These are phyloP conservation scores for Sedum album DNA, from an alignment of 164 flowering plant genomes.

Conservation along the genomic window DNA sequence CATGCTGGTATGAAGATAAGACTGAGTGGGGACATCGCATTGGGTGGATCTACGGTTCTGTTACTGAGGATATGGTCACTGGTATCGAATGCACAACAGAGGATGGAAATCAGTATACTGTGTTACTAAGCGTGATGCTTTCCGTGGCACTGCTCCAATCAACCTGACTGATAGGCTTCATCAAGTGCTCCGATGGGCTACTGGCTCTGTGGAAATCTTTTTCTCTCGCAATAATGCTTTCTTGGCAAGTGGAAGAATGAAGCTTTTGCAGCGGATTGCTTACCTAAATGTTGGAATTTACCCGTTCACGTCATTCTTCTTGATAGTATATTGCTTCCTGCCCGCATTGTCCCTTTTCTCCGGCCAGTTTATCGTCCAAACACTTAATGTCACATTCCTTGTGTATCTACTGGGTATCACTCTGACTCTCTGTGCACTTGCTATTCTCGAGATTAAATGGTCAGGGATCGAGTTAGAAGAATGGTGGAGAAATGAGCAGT, in stretches of 20 bases:
- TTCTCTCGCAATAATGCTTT: constrained; percentile 82
- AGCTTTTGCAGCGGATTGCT: constrained; percentile 58
- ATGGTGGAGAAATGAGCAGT: constrained; percentile 53
- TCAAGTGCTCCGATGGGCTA: constrained; percentile 93
- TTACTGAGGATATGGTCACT: constrained; percentile 80
- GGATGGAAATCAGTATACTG: constrained; percentile 86
- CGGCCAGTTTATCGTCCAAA: constrained; percentile 68
- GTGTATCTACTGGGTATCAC: constrained; percentile 58
- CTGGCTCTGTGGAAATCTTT: constrained; percentile 84
- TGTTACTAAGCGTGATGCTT: constrained; percentile 23
- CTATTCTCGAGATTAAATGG: constrained; percentile 82
- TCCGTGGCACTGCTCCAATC: constrained; percentile 84
- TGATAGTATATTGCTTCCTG: constrained; percentile 75
- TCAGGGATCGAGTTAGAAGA: constrained; percentile 66
- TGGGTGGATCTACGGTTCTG: constrained; percentile 26
- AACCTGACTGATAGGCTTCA: constrained; percentile 79
- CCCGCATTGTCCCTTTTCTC: constrained; percentile 77
- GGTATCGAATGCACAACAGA: constrained; percentile 73
- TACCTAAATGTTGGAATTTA: constrained; percentile 25
- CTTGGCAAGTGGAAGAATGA: constrained; percentile 46
- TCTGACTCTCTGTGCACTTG: constrained; percentile 51
- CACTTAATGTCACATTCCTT: constrained; percentile 57
- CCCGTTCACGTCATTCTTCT: constrained; percentile 75
- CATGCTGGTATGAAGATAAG: constrained; percentile 71
- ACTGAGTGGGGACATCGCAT: constrained; percentile 78